Base-by-base conservation (phyloP, 83 land plant genomes). In the Isoetes engelmannii region DNA sequence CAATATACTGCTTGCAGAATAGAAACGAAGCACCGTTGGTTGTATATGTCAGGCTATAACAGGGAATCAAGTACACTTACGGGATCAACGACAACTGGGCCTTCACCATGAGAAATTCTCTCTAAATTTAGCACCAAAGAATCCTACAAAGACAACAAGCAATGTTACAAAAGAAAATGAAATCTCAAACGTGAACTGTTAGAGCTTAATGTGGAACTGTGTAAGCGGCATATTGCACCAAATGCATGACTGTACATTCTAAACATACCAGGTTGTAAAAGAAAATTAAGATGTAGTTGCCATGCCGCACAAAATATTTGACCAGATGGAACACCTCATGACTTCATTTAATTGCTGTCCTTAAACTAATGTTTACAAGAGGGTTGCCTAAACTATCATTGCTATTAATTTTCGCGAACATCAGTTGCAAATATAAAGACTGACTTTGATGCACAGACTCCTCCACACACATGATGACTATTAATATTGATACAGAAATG, bases 1-100 rank as follows among this genome's bases (percentile, higher is more conserved):
- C 75, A 67, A 80, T 48, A 72, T 77, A 77, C 83, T 80, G 65
- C 61, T 21, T 44, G 18, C n/a, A 5, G 12, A 57, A 12, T 20
- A 41, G 4, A 51, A 44, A 57, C 17, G 17, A 43, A 44, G 19
- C 12, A 47, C 15, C 45, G 59, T 13, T 44, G 44, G 19, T 47
- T 41, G 53, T 43, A 42, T 47, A 43, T 18, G 7, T 4, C 44
- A 13, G 12, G n/a, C 69, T 63, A 20, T n/a, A 44, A 61, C 19
- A 54, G 15, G 18, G 28, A 20, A 48, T 28, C 37, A 13, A 48
- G 37, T 4, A 21, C 7, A 57, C 79, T 73, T 72, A 76, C 79
- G 4, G 76, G 76, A 58, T 76, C 79, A 72, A 75, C 75, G 37
- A 71, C 10, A 69, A 75, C 75, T 12, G 66, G 66, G 19, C 42